Evolutionary conservation across 345 rosid species (phyloP).

Genomic region (Linum trigynum): DNA sequence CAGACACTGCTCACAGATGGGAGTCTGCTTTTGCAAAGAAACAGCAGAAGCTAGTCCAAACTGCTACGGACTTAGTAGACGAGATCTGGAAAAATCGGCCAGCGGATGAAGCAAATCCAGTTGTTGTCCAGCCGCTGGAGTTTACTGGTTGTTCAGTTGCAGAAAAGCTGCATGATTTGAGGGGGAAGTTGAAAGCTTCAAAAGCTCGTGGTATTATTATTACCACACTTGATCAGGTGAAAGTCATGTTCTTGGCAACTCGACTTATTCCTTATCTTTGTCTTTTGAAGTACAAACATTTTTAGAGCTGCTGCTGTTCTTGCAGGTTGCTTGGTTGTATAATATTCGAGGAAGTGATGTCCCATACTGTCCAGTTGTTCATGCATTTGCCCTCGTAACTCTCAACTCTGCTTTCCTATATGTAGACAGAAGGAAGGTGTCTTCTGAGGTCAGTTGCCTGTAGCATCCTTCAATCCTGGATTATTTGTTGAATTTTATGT

Average conservation of each 20-base stretch:
- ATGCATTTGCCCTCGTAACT: conserved; percentile 84
- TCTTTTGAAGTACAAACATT: background rate
- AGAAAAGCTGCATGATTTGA: conserved; percentile 53
- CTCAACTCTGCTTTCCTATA: conserved; percentile 58
- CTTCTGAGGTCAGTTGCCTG: conserved; percentile 42
- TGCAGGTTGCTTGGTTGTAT: conserved; percentile 97
- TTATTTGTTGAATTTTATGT: background rate
- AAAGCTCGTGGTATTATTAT: conserved; percentile 56
- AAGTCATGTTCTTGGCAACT: conserved; percentile 6
- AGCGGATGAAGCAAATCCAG: conserved; percentile 45
- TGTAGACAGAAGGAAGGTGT: conserved; percentile 68
- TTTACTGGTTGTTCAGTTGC: conserved; percentile 58
- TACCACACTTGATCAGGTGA: conserved; percentile 84
- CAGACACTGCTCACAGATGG: conserved; percentile 83
- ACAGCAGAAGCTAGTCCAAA: conserved; percentile 59
- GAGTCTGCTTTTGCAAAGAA: conserved; percentile 46
- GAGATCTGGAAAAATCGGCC: conserved; percentile 78
- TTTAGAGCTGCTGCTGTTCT: background rate
- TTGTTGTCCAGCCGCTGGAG: conserved; percentile 56
- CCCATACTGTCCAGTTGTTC: conserved; percentile 82
- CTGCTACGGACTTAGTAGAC: conserved; percentile 68
- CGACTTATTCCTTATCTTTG: background rate
- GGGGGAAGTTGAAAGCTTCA: conserved; percentile 47
- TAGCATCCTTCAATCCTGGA: conserved; percentile 3
- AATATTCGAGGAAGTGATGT: conserved; percentile 92